A percentile compares a stretch with the other conserved stretches of the same genome.
These are phyloP conservation scores for Blastobotrys attinorum DNA, from an alignment of 805 yeast genomes.

Conservation along the genomic window DNA sequence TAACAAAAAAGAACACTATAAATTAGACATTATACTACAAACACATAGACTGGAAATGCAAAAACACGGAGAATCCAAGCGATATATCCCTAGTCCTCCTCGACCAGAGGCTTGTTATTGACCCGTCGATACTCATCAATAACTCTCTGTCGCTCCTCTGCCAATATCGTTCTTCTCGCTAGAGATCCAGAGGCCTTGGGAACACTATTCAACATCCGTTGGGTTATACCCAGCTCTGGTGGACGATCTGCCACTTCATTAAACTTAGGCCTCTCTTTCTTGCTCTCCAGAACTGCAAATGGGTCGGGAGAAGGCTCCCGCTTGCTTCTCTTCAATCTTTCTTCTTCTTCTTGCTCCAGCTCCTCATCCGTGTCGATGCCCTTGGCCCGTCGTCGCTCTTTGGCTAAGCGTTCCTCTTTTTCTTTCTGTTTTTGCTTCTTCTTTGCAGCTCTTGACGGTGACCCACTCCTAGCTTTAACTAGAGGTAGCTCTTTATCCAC, in stretches of 20 bases:
- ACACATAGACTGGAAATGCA: no score
- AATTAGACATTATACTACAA: no score
- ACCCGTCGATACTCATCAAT: slow-evolving; percentile 30
- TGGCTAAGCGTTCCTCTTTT: slow-evolving; percentile 9
- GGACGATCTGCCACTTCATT: slow-evolving; percentile 37
- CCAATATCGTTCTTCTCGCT: slow-evolving; percentile 32
- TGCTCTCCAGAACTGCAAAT: slow-evolving; percentile 31
- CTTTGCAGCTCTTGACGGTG: slow-evolving; percentile 24
- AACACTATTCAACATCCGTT: slow-evolving; percentile 28
- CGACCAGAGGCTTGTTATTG: no score
- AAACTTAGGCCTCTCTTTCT: slow-evolving; percentile 27
- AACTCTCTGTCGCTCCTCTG: slow-evolving; percentile 30
- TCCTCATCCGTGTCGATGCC: slow-evolving; percentile 20
- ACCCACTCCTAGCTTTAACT: slow-evolving; percentile 28
- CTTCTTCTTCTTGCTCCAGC: slow-evolving; percentile 18
- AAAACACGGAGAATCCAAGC: no score
- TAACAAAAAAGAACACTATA: no score
- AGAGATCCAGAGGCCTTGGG: slow-evolving; percentile 35
- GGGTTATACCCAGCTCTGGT: slow-evolving; percentile 29
- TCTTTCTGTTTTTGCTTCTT: slow-evolving; percentile 22
- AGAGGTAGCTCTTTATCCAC: slow-evolving; percentile 36
- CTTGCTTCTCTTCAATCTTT: slow-evolving; percentile 14
- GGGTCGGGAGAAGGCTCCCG: slow-evolving; percentile 36
- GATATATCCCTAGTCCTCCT: no score
- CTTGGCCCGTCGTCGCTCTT: slow-evolving; percentile 14